A percentile compares a stretch with the other conserved stretches of the same genome.
phyloP scores from a whole-genome alignment of 2,329 filamentous ascomycete genomes.

The Epichloe uncinata region DNA sequence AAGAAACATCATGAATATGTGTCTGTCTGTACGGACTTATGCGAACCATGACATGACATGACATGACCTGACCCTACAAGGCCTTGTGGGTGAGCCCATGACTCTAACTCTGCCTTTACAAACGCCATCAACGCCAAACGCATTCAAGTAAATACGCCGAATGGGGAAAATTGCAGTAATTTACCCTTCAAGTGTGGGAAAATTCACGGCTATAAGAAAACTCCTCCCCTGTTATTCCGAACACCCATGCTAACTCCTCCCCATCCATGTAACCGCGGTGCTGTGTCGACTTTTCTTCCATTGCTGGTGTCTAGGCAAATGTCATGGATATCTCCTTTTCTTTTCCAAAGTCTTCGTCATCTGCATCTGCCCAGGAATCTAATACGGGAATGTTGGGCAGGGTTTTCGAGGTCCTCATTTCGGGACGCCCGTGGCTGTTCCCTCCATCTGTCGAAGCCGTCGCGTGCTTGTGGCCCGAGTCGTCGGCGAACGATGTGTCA shows the following conservation, averaged over 20 bases:
- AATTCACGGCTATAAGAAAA: not conserved
- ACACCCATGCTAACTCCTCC: not conserved
- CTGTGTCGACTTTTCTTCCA: not conserved
- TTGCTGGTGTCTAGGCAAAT: conserved; percentile 44
- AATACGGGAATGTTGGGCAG: conserved; percentile 35
- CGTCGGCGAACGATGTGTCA: conserved; percentile 45
- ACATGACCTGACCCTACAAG: too few species aligned
- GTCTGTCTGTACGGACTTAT: too few species aligned
- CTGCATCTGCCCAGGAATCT: conserved; percentile 60
- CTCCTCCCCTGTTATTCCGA: not conserved
- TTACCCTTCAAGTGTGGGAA: too few species aligned
- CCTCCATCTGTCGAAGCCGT: conserved; percentile 15
- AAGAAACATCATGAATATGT: too few species aligned
- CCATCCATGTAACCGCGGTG: not conserved
- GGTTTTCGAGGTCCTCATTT: conserved; percentile 29
- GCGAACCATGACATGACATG: too few species aligned
- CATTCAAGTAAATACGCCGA: not conserved
- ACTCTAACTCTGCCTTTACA: not conserved
- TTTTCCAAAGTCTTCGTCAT: conserved; percentile 55
- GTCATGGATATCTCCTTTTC: conserved; percentile 71
- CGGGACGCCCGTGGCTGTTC: conserved; percentile 17
- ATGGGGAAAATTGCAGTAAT: too few species aligned
- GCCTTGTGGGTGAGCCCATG: too few species aligned
- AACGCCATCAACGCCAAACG: conserved; percentile 1
- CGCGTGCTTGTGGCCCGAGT: conserved; percentile 4